Base-by-base conservation (phyloP, 768 basidiomycete species). In the Gymnopilus dilepis region DNA sequence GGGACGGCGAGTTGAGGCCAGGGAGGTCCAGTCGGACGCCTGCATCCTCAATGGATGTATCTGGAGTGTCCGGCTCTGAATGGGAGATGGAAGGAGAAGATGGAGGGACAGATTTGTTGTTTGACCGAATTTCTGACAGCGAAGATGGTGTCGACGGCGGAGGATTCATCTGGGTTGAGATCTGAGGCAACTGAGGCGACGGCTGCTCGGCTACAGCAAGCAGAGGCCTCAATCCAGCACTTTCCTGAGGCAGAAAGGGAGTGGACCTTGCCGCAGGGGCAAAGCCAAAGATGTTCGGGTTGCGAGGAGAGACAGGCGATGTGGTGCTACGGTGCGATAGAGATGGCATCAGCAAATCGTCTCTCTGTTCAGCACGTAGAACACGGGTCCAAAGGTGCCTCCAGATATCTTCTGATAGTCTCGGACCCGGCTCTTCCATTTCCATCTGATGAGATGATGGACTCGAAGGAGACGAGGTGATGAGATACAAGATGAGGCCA, bases 321-420 rank as follows among this genome's bases (percentile, higher is more conserved):
- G 77, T 75, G 8, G 51, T 41, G 33, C 41, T 77, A 76, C 15
- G 78, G 76, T 13, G 76, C 73, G 15, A 67, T 68, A 69, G 73
- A 54, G 73, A 74, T 69, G 67, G 72, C 65, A 69, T 65, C 61
- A 69, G 69, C 58, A 66, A 79, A 70, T 67, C 83, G 69, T 83
- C 80, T 34, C 74, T 76, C 55, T 78, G 78, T 71, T 93, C 92
- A n/a, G 79, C 76, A 64, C 80, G 86, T 28, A 87, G 64, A 22
- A 91, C 89, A 47, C 90, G 84, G 43, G 79, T 76, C 94, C 95
- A 97, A n/a, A 96, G 80, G 68, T 89, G 84, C 69, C 82, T 87
- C 95, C 95, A 96, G 48, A 94, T 88, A 41, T 91, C 91, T 60
- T 96, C 93, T 40, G 92, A 91, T 31, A 97, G 78, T 47, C 92